Percentiles rank a stretch among this genome's conserved stretches.
phyloP scores from a whole-genome alignment of 139 green algal genomes.

The Micractinium sp. region DNA sequence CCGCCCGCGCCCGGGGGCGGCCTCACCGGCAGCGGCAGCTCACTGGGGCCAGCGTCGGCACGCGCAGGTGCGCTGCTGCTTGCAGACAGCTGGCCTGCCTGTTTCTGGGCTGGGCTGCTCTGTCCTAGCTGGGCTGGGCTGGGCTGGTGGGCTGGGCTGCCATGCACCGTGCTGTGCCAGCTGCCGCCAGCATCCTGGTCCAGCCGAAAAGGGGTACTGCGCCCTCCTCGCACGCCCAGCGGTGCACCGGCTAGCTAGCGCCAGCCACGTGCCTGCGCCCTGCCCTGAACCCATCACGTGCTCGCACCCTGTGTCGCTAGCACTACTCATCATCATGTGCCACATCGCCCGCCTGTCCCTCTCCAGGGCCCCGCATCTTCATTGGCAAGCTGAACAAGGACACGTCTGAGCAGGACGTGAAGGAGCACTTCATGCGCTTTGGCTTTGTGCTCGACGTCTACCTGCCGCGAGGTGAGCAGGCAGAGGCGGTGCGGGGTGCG shows the following conservation, averaged over 20 bases:
- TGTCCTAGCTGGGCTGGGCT: background rate
- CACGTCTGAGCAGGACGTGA: slow-evolving; percentile 82
- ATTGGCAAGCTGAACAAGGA: slow-evolving; percentile 90
- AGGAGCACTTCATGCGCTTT: slow-evolving; percentile 86
- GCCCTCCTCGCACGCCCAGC: no score
- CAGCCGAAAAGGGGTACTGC: no score
- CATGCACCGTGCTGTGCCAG: no score
- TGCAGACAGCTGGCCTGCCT: background rate
- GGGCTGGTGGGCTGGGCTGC: no score
- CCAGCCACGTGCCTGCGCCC: no score
- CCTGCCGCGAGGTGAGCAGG: slow-evolving; percentile 62
- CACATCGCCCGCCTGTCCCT: background rate
- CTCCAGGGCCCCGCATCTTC: slow-evolving; percentile 86
- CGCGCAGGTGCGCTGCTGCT: slow-evolving; percentile 20
- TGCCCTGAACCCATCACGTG: background rate
- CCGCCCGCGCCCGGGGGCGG: background rate
- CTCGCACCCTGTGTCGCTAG: background rate
- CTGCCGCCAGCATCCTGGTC: background rate
- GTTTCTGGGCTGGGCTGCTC: background rate
- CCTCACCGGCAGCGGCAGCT: slow-evolving; percentile 19
- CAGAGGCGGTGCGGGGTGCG: no score
- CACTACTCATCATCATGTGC: no score
- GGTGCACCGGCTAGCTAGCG: no score
- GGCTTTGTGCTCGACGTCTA: slow-evolving; percentile 95
- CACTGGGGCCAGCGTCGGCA: slow-evolving; percentile 16